phyloP scores from a whole-genome alignment of 1,139 yeast genomes.

The Taiozyma onychis region DNA sequence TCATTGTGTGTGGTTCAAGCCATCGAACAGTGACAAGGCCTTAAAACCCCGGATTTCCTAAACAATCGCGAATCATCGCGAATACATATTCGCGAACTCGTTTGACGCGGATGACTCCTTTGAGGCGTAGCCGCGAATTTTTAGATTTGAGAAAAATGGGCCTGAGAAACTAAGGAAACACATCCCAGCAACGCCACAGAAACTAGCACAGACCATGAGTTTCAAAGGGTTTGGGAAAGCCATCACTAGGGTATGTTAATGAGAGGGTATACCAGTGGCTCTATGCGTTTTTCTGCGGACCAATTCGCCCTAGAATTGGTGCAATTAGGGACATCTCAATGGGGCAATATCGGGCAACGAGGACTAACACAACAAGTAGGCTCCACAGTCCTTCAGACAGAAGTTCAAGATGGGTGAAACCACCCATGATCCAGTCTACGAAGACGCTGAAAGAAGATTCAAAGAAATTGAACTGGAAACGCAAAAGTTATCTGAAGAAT shows the following conservation, averaged over 20 bases:
- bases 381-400: conserved; percentile 75
- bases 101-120: not conserved
- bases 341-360: not conserved
- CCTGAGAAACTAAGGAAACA: not conserved
- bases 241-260: conserved; percentile 47
- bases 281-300: not conserved
- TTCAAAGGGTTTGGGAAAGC: conserved; percentile 92
- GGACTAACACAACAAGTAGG: conserved; percentile 29
- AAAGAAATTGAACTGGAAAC: conserved; percentile 88
- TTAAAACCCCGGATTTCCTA: not conserved
- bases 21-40: not conserved
- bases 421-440: conserved; percentile 82
- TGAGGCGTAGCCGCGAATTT: not conserved
- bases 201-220: conserved; percentile 47
- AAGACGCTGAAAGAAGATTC: conserved; percentile 94
- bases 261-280: no score
- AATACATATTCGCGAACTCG: not conserved
- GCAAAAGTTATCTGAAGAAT: conserved; percentile 82
- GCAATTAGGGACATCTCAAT: not conserved
- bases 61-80: not conserved
- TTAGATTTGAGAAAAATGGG: not conserved
- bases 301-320: not conserved
- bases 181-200: not conserved
- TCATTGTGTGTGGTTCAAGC: not conserved
- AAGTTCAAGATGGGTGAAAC: conserved; percentile 81